Percentiles rank a stretch among this genome's conserved stretches.
Evolutionary conservation across 345 rosid genomes (phyloP).

Genomic region (Arabidopsis thaliana): TAIR10.1 NC_003074.8:9057001-9057500

Average conservation of each 20-base stretch:
- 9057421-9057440: slow-evolving; percentile 33
- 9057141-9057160: slow-evolving; percentile 38
- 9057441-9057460: not conserved
- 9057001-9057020: slow-evolving; percentile 69
- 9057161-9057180: slow-evolving; percentile 26
- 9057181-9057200: not conserved
- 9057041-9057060: slow-evolving; percentile 73
- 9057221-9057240: slow-evolving; percentile 26
- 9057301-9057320: slow-evolving; percentile 47
- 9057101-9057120: slow-evolving; percentile 52
- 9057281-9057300: slow-evolving; percentile 25
- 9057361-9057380: slow-evolving; percentile 42
- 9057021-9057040: slow-evolving; percentile 61
- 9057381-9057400: slow-evolving; percentile 44
- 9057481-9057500: slow-evolving; percentile 7
- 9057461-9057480: not conserved
- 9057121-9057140: slow-evolving; percentile 41
- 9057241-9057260: slow-evolving; percentile 13
- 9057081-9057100: slow-evolving; percentile 66
- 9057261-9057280: slow-evolving; percentile 1
- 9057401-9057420: slow-evolving; percentile 85
- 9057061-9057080: slow-evolving; percentile 62
- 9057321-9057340: slow-evolving; percentile 30
- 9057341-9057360: slow-evolving; percentile 15
- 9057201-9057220: slow-evolving; percentile 29